These are phyloP conservation scores for Tulasnella sp. DNA, from an alignment of 768 basidiomycete genomes.

Conservation along the genomic window DNA sequence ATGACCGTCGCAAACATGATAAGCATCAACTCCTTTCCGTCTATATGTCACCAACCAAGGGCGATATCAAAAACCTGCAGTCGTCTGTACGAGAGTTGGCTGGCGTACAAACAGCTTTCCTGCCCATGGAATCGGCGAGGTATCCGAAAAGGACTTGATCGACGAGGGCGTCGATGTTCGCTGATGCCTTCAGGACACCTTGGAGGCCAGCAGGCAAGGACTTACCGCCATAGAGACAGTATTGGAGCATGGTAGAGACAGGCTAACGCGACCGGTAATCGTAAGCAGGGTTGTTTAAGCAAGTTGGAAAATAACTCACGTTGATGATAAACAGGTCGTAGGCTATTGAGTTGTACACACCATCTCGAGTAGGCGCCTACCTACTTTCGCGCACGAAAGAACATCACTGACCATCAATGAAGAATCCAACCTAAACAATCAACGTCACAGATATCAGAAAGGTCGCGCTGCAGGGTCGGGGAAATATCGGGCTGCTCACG, in stretches of 20 bases:
- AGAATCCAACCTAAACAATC: conserved; percentile 48
- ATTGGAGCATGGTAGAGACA: conserved; percentile 34
- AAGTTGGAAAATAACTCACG: conserved; percentile 28
- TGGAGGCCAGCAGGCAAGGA: conserved; percentile 44
- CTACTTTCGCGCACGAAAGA: background rate
- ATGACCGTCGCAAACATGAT: conserved; percentile 71
- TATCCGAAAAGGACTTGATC: conserved; percentile 36
- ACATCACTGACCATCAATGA: conserved; percentile 47
- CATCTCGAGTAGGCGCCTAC: background rate
- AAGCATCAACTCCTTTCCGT: conserved; percentile 71
- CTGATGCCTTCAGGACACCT: conserved; percentile 54
- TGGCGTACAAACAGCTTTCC: conserved; percentile 47
- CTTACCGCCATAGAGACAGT: conserved; percentile 44
- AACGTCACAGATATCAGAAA: background rate
- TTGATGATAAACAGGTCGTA: conserved; percentile 67
- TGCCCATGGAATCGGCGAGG: conserved; percentile 53
- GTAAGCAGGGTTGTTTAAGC: background rate
- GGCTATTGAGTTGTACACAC: conserved; percentile 30
- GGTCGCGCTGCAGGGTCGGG: background rate
- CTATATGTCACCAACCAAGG: conserved; percentile 27
- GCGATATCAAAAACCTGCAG: too few species aligned
- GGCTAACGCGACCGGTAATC: conserved; percentile 1
- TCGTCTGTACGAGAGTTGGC: too few species aligned
- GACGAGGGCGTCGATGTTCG: conserved; percentile 56
- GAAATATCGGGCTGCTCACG: conserved; percentile 29